phyloP scores from a whole-genome alignment of 495 filamentous ascomycete species.

The Thozetella sp. region DNA sequence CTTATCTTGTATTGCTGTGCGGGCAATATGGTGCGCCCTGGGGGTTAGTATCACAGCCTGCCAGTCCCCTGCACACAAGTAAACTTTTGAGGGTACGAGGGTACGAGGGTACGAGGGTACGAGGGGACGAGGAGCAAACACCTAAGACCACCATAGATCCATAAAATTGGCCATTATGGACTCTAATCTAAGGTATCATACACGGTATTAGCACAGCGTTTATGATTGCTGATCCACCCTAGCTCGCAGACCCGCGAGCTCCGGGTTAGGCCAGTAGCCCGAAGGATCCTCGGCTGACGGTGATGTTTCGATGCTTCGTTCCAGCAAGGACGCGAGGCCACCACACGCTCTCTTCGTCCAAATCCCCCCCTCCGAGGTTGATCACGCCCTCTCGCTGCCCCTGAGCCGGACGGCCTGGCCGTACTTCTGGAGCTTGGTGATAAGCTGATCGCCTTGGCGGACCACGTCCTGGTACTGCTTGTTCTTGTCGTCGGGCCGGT shows the following conservation, averaged over 20 bases:
- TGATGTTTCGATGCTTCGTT: too few relatives aligned
- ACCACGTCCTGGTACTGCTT: slow-evolving; percentile 98
- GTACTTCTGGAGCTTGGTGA: slow-evolving; percentile 99
- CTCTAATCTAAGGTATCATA: slow-evolving; percentile 11
- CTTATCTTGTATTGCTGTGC: too few relatives aligned
- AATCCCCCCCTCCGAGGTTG: not conserved
- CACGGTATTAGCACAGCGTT: slow-evolving; percentile 5
- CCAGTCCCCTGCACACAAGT: too few relatives aligned
- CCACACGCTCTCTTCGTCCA: not conserved
- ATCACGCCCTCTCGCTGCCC: slow-evolving; percentile 82
- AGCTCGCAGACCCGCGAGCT: not conserved
- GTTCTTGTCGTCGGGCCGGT: slow-evolving; percentile 97
- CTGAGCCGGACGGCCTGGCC: slow-evolving; percentile 93
- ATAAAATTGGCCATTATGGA: not conserved
- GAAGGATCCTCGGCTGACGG: too few relatives aligned
- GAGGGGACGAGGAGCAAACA: not conserved
- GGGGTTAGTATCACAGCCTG: too few relatives aligned
- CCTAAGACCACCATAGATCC: not conserved
- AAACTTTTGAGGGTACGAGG: too few relatives aligned
- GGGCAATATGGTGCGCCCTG: too few relatives aligned
- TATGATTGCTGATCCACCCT: not conserved
- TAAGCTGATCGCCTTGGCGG: slow-evolving; percentile 93
- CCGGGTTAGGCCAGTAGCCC: too few relatives aligned
- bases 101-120: too few relatives aligned
- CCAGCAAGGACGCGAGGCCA: not conserved